Evolutionary conservation across 2,329 filamentous ascomycete species (phyloP).

Genomic region (Parastagonospora nodorum): DNA sequence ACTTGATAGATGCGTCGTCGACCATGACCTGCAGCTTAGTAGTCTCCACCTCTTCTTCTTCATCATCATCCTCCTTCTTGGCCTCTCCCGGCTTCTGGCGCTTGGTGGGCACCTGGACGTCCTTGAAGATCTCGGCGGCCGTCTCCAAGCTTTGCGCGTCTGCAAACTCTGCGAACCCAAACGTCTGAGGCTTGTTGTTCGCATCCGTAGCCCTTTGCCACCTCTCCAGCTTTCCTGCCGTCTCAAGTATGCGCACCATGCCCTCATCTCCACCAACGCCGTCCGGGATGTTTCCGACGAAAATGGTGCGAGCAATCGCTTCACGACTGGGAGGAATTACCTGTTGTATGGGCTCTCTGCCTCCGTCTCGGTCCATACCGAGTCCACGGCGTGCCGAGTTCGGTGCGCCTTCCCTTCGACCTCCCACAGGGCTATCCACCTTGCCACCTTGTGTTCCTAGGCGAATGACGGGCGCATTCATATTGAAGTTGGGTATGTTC

Average conservation of each 20-base stretch:
- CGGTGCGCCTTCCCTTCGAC: conserved; percentile 55
- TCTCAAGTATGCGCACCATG: conserved; percentile 75
- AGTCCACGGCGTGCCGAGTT: conserved; percentile 55
- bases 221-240: conserved; percentile 78
- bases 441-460: conserved; percentile 79
- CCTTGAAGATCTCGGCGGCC: conserved; percentile 81
- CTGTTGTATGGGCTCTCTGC: conserved; percentile 66
- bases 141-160: conserved; percentile 85
- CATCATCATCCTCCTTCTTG: conserved; percentile 45
- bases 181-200: conserved; percentile 81
- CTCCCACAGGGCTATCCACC: conserved; percentile 49
- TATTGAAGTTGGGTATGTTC: conserved; percentile 97
- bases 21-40: conserved; percentile 71
- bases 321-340: conserved; percentile 84
- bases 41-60: conserved; percentile 62
- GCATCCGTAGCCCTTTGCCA: conserved; percentile 82
- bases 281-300: conserved; percentile 83
- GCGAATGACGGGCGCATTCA: conserved; percentile 94
- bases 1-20: conserved; percentile 81
- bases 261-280: conserved; percentile 76
- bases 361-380: conserved; percentile 65
- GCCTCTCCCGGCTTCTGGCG: conserved; percentile 64
- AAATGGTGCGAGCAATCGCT: conserved; percentile 89
- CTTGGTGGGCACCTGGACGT: conserved; percentile 80
- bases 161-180: conserved; percentile 95